Base-by-base conservation (phyloP, 2,329 filamentous ascomycete species). In the Gyromitra esculenta region DNA sequence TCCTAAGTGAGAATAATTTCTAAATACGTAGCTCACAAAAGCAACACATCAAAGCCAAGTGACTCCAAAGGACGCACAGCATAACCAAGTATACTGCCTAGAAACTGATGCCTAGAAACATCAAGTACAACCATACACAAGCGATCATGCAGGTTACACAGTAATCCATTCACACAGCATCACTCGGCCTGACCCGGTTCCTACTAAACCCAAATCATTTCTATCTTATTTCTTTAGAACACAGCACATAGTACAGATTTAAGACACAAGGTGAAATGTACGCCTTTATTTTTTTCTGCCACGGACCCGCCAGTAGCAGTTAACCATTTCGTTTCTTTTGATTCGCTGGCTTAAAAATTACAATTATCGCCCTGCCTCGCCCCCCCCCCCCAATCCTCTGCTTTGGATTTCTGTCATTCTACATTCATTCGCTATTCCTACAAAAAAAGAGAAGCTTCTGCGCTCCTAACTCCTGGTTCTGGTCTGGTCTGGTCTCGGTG, bases 291-390 rank as follows among this genome's bases (percentile, higher is more conserved):
- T 25, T 62, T 43, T 63, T 63, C 11, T 18, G 43, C 21, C 60
- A 63, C 43, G 54, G 39, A 13, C 56, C 56, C 43, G 57, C 57
- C 57, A 43, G 57, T 57, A 57, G 54, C 25, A 54, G 50, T 35
- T 11, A 43, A 54, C 57, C 18, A 13, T 5, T 62, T 39, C 41
- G 35, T 39, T 13, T 15, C 62, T 69, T 15, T 15, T 45, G 11
- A 15, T 15, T 45, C 25, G n/a, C 25, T 50, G 54, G 67, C 35
- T 75, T 71, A 75, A 69, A 74, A 74, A 74, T 75, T 75, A 75
- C 48, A 57, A 75, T 75, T 75, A 75, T 43, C 39, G n/a, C 65
- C 25, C 37, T 31, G 13, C 4, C 50, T 18, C 4, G 7, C 21
- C 13, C 25, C 2, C 37, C 18, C 18, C 41, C 1, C 6, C n/a